Evolutionary conservation across 257 asterid species (phyloP), one percentile per base, ranked within the genome.

Genomic region (Oldenlandia corymbosa): DNA sequence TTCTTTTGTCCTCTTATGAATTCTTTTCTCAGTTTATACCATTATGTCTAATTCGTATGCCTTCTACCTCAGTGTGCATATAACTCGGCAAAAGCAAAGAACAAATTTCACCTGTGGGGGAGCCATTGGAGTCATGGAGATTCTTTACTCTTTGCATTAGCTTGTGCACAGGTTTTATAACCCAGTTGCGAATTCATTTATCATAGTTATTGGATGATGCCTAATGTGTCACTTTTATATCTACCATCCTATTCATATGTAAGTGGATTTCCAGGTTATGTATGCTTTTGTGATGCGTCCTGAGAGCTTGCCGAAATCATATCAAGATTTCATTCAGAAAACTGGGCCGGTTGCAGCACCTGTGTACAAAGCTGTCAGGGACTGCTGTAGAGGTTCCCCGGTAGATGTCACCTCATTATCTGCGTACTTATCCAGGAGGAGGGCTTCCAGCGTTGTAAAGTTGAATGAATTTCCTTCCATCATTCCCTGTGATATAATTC

Each of bases 101-200:
- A 93, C 85, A 88, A 85, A 72, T 90, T 93, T 84, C 97, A 90
- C 76, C 86, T 93, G 24, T 90, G 95, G 97, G 99, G 97, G 79
- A 93, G 96, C 64, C 96, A 88, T 66, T 87, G 97, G 99, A 82
- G 94, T 73, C 99, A 93, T 67, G 99, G 99, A 62, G 99, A 93
- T 85, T 90, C 99, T 49, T 83, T 93, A 68, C 99, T 93, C 72
- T 93, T 93, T 80, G 77, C 99, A 31, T 51, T 93, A 67, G 87
- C 97, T 39, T 87, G 96, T 81, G 96, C 97, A 1, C 99, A 93
- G 96, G 99, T 93, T 45, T 10, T 43, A n/a, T 37, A 23, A 58
- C 46, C 5, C 27, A 51, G 42, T 60, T 17, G n/a, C 28, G 10
- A 21, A 5, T 31, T 47, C 0, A n/a, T 32, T 3, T 20, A 56